Percentiles rank a stretch among this genome's conserved stretches.
phyloP scores from a whole-genome alignment of 768 basidiomycete species.

The Albatrellus ellisii region DNA sequence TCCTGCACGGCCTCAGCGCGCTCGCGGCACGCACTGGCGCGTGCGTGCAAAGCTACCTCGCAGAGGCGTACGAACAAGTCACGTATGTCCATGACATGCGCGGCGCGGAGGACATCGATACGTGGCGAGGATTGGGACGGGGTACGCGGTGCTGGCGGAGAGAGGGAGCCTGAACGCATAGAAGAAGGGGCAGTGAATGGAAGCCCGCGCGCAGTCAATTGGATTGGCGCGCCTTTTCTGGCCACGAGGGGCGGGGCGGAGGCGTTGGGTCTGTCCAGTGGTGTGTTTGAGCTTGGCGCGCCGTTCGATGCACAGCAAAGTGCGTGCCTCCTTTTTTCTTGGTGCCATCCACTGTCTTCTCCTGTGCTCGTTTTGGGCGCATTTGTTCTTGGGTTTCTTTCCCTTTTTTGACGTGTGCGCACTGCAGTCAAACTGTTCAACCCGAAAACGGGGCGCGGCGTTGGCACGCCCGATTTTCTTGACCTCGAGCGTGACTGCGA shows the following conservation, averaged over 20 bases:
- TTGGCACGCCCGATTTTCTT: slow-evolving; percentile 65
- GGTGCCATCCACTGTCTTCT: slow-evolving; percentile 2
- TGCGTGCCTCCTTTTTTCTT: slow-evolving; percentile 25
- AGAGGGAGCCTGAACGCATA: too few relatives aligned
- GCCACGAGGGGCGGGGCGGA: slow-evolving; percentile 70
- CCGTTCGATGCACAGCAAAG: slow-evolving; percentile 70
- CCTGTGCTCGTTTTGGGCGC: slow-evolving; percentile 4
- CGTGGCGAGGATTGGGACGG: too few relatives aligned
- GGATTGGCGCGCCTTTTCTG: slow-evolving; percentile 73
- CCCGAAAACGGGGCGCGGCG: too few relatives aligned
- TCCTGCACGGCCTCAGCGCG: slow-evolving; percentile 48
- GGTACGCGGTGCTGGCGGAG: too few relatives aligned
- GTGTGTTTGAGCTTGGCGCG: slow-evolving; percentile 42
- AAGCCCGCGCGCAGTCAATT: slow-evolving; percentile 43
- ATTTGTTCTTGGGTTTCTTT: slow-evolving; percentile 13
- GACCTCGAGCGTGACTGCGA: slow-evolving; percentile 19
- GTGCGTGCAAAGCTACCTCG: too few relatives aligned
- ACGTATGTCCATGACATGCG: too few relatives aligned
- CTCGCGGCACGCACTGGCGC: slow-evolving; percentile 31
- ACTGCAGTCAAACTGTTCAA: too few relatives aligned
- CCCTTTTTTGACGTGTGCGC: too few relatives aligned
- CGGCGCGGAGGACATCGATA: too few relatives aligned
- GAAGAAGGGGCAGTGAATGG: too few relatives aligned
- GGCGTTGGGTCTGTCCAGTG: slow-evolving; percentile 44
- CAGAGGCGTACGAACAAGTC: too few relatives aligned